Evolutionary conservation across 2,329 filamentous ascomycete species (phyloP).

Genomic region (Cercospora sp.): DNA sequence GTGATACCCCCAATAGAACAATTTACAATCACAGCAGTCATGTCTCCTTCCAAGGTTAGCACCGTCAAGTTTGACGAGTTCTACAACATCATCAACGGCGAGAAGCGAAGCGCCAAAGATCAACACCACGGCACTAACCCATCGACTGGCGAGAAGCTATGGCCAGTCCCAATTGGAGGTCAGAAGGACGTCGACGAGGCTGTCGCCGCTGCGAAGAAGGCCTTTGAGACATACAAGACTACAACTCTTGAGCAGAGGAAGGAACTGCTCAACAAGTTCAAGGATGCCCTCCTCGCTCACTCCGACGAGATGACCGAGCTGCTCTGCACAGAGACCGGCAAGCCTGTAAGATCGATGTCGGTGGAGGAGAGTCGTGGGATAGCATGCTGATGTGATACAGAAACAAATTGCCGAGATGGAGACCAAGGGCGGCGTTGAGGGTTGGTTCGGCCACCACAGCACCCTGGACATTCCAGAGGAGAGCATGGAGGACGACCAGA

Average conservation of each 20-base stretch:
- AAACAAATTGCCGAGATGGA: constrained; percentile 47
- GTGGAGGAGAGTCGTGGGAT: not conserved
- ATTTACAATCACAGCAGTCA: constrained; percentile 31
- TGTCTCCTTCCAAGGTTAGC: constrained; percentile 50
- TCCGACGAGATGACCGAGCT: constrained; percentile 41
- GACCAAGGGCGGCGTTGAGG: constrained; percentile 37
- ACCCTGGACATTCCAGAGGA: constrained; percentile 44
- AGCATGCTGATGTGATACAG: constrained; percentile 29
- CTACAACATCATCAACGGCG: constrained; percentile 44
- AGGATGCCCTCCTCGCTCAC: constrained; percentile 38
- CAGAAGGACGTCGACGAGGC: constrained; percentile 45
- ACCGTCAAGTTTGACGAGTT: constrained; percentile 42
- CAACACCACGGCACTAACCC: constrained; percentile 41
- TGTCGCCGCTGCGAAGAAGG: constrained; percentile 40
- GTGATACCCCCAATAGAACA: not conserved
- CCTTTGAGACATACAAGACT: constrained; percentile 40
- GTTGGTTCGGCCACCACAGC: constrained; percentile 44
- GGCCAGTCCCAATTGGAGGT: constrained; percentile 41
- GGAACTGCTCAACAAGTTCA: constrained; percentile 39
- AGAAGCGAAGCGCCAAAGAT: constrained; percentile 36
- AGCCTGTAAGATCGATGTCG: constrained; percentile 36
- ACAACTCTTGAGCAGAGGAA: constrained; percentile 41
- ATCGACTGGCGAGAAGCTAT: constrained; percentile 41
- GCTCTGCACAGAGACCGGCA: constrained; percentile 43
- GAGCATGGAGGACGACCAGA: constrained; percentile 49